Evolutionary conservation across 2,329 filamentous ascomycete species (phyloP).

Genomic region (Nannizziopsis barbatae): DNA sequence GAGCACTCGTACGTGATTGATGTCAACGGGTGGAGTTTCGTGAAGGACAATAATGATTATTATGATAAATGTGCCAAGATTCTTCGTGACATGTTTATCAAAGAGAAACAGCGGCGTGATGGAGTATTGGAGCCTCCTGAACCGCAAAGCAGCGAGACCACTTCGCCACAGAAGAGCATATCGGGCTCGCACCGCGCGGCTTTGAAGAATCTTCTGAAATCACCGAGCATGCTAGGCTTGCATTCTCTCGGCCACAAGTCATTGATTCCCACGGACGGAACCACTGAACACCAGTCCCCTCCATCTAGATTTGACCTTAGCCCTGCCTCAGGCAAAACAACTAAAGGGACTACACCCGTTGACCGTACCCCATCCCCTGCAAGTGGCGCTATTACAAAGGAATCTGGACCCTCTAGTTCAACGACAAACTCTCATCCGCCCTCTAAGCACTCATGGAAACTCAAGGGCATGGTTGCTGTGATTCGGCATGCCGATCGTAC

Average conservation of each 20-base stretch:
- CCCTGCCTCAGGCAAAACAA: not conserved
- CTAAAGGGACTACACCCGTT: not conserved
- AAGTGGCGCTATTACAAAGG: not conserved
- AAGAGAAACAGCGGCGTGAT: constrained; percentile 49
- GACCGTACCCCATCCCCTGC: not conserved
- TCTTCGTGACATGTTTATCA: constrained; percentile 74
- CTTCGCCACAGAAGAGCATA: constrained; percentile 29
- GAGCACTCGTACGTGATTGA: constrained; percentile 96
- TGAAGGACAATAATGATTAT: constrained; percentile 98
- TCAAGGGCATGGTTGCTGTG: constrained; percentile 95
- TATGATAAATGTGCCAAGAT: constrained; percentile 86
- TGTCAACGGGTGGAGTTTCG: constrained; percentile 98
- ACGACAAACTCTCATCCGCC: constrained; percentile 47
- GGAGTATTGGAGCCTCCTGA: constrained; percentile 27
- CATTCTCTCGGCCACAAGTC: constrained; percentile 34
- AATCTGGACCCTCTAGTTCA: not conserved
- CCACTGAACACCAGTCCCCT: constrained; percentile 6
- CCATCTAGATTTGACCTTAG: constrained; percentile 2
- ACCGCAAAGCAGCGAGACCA: constrained; percentile 25
- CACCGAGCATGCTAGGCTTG: constrained; percentile 53
- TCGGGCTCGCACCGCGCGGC: constrained; percentile 37
- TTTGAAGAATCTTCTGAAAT: constrained; percentile 52
- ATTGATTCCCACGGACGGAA: constrained; percentile 37
- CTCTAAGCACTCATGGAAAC: constrained; percentile 88
- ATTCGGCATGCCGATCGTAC: constrained; percentile 94